phyloP scores from a whole-genome alignment of 2,329 filamentous ascomycete genomes.

The Neofusicoccum umdonicola region DNA sequence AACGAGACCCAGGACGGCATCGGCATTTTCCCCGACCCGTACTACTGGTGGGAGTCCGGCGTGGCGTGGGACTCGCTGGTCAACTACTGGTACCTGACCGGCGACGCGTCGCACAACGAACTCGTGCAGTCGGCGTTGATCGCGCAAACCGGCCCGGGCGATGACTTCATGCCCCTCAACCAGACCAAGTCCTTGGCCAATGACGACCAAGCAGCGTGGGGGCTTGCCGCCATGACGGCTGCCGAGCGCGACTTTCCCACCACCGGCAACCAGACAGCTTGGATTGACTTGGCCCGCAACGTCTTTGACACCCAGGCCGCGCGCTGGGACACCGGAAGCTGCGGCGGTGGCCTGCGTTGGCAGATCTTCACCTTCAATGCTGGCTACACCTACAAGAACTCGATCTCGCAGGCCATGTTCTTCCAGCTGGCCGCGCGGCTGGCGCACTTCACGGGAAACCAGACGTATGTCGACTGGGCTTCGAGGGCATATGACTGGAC shows the following conservation, averaged over 20 bases:
- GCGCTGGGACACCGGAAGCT: constrained; percentile 68
- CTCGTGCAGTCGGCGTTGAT: constrained; percentile 44
- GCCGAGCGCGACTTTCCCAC: constrained; percentile 67
- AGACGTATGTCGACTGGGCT: constrained; percentile 60
- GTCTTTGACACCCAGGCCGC: constrained; percentile 68
- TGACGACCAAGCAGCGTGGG: constrained; percentile 75
- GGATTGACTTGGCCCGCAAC: constrained; percentile 66
- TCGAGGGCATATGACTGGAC: constrained; percentile 62
- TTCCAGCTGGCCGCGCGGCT: constrained; percentile 78
- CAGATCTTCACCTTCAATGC: constrained; percentile 76
- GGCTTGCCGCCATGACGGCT: constrained; percentile 64
- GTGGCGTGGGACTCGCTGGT: constrained; percentile 38
- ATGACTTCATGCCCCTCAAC: constrained; percentile 42
- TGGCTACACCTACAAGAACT: constrained; percentile 81
- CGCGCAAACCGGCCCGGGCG: constrained; percentile 40
- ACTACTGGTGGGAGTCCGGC: constrained; percentile 50
- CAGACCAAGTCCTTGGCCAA: constrained; percentile 59
- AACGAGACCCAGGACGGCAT: constrained; percentile 44
- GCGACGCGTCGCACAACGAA: constrained; percentile 43
- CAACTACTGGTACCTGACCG: constrained; percentile 49
- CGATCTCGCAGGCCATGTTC: constrained; percentile 76
- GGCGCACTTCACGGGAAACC: constrained; percentile 66
- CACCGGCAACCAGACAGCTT: constrained; percentile 55
- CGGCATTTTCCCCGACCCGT: constrained; percentile 43
- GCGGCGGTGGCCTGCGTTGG: constrained; percentile 73